Conservation (phyloP, 176 grass and related monocot genomes). For the Juncus effusus region DNA sequence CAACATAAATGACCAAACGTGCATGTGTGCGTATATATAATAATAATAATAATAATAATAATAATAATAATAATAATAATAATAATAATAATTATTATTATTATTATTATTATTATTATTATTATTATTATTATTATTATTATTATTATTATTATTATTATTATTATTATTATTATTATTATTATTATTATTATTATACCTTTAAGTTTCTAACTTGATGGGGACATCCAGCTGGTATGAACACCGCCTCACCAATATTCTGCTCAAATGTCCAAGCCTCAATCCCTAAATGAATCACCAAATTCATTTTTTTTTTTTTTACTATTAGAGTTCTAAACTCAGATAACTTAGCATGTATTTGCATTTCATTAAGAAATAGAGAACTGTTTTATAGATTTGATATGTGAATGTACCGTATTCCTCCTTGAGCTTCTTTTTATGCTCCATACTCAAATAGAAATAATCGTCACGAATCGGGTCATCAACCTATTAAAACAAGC, state of each 20-base stretch:
- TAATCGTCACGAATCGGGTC: constrained; percentile 72
- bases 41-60: no score
- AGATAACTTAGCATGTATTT: neutral
- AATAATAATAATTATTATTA: no score
- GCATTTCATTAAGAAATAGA: neutral
- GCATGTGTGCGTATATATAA: no score
- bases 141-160: no score
- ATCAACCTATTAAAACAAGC: constrained; percentile 40
- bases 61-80: no score
- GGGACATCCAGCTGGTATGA: constrained; percentile 85
- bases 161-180: neutral
- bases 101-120: no score
- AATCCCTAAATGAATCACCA: constrained; percentile 41
- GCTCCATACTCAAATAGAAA: constrained; percentile 69
- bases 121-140: no score
- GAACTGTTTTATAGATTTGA: neutral
- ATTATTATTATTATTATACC: constrained; percentile 31
- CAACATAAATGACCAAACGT: no score
- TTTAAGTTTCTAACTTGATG: constrained; percentile 95
- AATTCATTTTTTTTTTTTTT: neutral
- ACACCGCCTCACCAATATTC: constrained; percentile 86
- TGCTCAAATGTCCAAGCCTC: constrained; percentile 95
- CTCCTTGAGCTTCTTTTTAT: constrained; percentile 79
- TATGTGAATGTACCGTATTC: constrained; percentile 56
- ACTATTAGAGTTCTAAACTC: neutral